These are phyloP conservation scores for Platismatia glauca DNA, from an alignment of 495 filamentous ascomycete genomes.

Conservation along the genomic window DNA sequence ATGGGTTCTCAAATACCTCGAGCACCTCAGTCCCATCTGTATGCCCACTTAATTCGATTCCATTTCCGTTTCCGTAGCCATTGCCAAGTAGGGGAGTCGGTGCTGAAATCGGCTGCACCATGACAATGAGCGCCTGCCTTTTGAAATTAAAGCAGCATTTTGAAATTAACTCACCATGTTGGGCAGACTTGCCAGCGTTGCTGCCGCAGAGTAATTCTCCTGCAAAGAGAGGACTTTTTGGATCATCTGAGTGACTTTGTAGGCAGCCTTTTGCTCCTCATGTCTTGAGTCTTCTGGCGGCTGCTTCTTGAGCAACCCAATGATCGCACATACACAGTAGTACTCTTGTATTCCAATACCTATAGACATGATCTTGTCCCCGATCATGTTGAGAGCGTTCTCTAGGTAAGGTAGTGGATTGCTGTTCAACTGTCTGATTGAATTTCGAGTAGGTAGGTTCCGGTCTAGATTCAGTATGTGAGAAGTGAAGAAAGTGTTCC, in stretches of 20 bases:
- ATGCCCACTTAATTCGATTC: not conserved
- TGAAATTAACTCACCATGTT: constrained; percentile 8
- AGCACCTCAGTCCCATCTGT: not conserved
- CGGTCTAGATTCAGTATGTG: not conserved
- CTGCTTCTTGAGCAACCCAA: constrained; percentile 12
- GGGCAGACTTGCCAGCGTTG: constrained; percentile 18
- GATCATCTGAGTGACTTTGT: constrained; percentile 6
- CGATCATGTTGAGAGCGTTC: constrained; percentile 23
- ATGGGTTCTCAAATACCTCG: not conserved
- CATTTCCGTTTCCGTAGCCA: not conserved
- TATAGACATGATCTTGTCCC: constrained; percentile 26
- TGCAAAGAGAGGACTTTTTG: constrained; percentile 7
- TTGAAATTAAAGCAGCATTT: not conserved
- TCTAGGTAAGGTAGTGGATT: constrained; percentile 23
- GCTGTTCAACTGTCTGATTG: constrained; percentile 6
- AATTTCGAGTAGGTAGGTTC: constrained; percentile 1
- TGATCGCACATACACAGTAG: constrained; percentile 29
- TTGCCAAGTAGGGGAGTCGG: not conserved
- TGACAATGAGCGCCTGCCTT: not conserved
- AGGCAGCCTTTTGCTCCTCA: constrained; percentile 4
- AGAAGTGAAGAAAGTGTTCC: not conserved
- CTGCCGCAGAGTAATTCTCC: constrained; percentile 19
- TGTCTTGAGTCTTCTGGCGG: not conserved
- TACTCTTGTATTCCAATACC: constrained; percentile 29
- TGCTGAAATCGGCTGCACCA: not conserved